A percentile compares a stretch with the other conserved stretches of the same genome.
These are phyloP conservation scores for Fomitopsis palustris DNA, from an alignment of 1,284 basidiomycete species.

Conservation along the genomic window DNA sequence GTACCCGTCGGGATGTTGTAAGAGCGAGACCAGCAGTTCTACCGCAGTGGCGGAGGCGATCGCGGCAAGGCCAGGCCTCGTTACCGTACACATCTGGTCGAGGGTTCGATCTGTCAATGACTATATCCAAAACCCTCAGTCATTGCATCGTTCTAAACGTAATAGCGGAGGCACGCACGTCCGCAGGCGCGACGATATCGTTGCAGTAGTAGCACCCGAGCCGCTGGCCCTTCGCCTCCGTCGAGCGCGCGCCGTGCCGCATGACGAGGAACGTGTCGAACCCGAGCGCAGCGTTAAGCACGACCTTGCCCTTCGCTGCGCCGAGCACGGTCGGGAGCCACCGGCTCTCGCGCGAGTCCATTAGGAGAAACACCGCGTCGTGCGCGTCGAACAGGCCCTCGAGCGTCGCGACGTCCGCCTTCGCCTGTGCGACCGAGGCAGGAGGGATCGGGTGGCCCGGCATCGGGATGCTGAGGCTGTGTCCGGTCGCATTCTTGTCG, in stretches of 20 bases:
- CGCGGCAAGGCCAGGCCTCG: constrained; percentile 91
- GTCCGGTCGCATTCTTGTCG: constrained; percentile 70
- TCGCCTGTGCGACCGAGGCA: constrained; percentile 50
- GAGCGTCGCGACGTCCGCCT: constrained; percentile 67
- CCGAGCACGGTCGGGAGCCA: constrained; percentile 94
- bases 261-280: constrained; percentile 98
- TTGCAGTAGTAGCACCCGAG: constrained; percentile 99
- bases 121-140: constrained; percentile 37
- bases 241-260: constrained; percentile 81
- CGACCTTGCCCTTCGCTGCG: constrained; percentile 83
- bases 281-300: constrained; percentile 93
- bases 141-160: not conserved
- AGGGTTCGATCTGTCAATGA: constrained; percentile 91
- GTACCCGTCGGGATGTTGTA: constrained; percentile 90
- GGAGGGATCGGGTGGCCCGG: constrained; percentile 90
- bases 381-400: constrained; percentile 81
- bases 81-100: constrained; percentile 99
- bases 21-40: constrained; percentile 84
- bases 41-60: constrained; percentile 92
- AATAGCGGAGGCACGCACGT: constrained; percentile 52
- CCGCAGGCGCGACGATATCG: constrained; percentile 94
- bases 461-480: constrained; percentile 88
- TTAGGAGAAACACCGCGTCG: constrained; percentile 91
- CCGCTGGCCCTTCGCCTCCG: constrained; percentile 34
- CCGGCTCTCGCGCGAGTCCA: constrained; percentile 95